phyloP scores from a whole-genome alignment of 192 early-diverging fungal species.

The Backusella tuberculispora region DNA sequence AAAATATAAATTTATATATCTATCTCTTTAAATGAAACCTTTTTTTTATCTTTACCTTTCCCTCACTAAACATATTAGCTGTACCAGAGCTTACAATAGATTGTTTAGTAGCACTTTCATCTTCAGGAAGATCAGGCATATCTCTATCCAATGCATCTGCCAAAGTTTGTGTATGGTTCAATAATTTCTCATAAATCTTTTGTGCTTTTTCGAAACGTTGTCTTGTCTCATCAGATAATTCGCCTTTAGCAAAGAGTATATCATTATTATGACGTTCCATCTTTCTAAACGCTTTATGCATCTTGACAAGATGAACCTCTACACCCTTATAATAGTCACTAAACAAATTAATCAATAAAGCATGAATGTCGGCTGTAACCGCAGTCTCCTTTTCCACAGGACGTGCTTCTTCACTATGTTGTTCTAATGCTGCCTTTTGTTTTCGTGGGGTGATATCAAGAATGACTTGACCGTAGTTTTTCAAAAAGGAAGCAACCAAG shows the following conservation, averaged over 20 bases:
- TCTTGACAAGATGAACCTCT: slow-evolving; percentile 62
- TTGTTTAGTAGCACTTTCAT: slow-evolving; percentile 57
- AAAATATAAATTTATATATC: not conserved
- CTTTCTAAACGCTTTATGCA: slow-evolving; percentile 74
- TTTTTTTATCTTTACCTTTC: slow-evolving; percentile 15
- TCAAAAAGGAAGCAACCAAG: slow-evolving; percentile 54
- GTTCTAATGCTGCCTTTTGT: slow-evolving; percentile 43
- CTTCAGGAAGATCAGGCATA: slow-evolving; percentile 80
- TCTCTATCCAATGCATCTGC: slow-evolving; percentile 74
- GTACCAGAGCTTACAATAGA: slow-evolving; percentile 44
- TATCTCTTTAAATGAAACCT: not conserved
- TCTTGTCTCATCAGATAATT: slow-evolving; percentile 78
- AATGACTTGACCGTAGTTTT: slow-evolving; percentile 57
- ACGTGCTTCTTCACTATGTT: slow-evolving; percentile 29
- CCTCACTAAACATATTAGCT: slow-evolving; percentile 34
- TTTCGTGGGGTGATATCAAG: slow-evolving; percentile 53
- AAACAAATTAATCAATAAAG: slow-evolving; percentile 53
- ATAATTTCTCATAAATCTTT: slow-evolving; percentile 73
- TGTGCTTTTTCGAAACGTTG: slow-evolving; percentile 72
- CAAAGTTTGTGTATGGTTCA: slow-evolving; percentile 57
- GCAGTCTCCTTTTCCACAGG: slow-evolving; percentile 28
- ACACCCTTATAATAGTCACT: slow-evolving; percentile 64
- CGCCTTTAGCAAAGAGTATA: slow-evolving; percentile 78
- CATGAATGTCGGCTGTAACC: slow-evolving; percentile 43
- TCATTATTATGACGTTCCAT: slow-evolving; percentile 80